Evolutionary conservation across 331 rosid species (phyloP), one percentile per base, ranked within the genome.

Genomic region (Rhamnella rubrinervis): DNA sequence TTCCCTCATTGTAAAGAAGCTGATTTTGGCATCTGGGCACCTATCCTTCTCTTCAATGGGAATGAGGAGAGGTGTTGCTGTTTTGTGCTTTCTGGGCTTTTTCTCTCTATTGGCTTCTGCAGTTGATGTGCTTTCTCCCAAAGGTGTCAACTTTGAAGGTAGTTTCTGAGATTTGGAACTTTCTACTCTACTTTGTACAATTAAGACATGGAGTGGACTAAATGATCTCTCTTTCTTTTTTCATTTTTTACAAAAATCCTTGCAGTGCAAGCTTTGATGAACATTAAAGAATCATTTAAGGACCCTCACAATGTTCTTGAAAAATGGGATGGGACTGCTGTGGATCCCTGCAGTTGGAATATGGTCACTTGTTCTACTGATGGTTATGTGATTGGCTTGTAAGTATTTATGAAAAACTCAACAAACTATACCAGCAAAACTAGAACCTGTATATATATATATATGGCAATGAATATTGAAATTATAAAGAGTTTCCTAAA

Each of bases 121-220:
- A n/a, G 20, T 65, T 80, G 86, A 51, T 41, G 71, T 82, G 76
- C 93, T 95, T 74, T 81, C 97, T 71, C 64, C 96, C 40, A 78
- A 86, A 79, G 99, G 99, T 70, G 87, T 91, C 77, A 95, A 95
- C 82, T 79, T 40, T 73, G 99, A 95, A 95, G 99, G 99, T 95
- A 74, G 55, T 39, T 44, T 73, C 35, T 65, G 59, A 40, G 31
- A 69, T 21, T 63, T 58, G 52, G 59, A 12, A 6, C 6, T 47
- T 35, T 37, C 26, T 64, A 58, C 41, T 69, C 50, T 20, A 18
- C 57, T 40, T 65, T 28, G 23, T 20, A 37, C 59, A 63, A 59
- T 50, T 17, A 10, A 20, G 59, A 49, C 20, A n/a, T 9, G 8
- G 66, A 51, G 26, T 49, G 38, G 39, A 49, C 26, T 49, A 49